A percentile compares a stretch with the other conserved stretches of the same genome.
phyloP scores from a whole-genome alignment of 2,329 filamentous ascomycete genomes.

The Myriosclerotinia scirpicola region DNA sequence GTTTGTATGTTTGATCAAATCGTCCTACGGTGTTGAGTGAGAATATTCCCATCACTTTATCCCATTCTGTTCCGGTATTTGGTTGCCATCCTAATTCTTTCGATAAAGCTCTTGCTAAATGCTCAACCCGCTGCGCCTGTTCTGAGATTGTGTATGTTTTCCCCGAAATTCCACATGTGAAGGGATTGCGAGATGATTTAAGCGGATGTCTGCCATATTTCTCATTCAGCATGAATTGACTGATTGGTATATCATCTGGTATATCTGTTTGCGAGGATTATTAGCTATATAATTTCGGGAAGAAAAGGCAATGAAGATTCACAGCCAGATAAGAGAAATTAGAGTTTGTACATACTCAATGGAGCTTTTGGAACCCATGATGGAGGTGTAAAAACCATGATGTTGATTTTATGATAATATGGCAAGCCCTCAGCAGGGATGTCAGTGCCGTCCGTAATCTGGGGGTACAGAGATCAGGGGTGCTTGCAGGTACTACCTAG shows the following conservation, averaged over 20 bases:
- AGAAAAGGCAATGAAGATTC: neutral
- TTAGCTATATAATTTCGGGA: slow-evolving; percentile 17
- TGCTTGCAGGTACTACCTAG: neutral
- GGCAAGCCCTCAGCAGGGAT: neutral
- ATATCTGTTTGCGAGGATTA: slow-evolving; percentile 25
- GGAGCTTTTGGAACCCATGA: slow-evolving; percentile 61
- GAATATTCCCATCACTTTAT: slow-evolving; percentile 76
- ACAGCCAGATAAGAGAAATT: neutral
- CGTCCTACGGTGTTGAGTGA: slow-evolving; percentile 71
- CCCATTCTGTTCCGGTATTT: slow-evolving; percentile 73
- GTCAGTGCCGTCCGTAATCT: neutral
- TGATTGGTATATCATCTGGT: slow-evolving; percentile 72
- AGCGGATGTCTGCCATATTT: slow-evolving; percentile 65
- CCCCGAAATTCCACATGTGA: slow-evolving; percentile 74
- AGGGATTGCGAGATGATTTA: slow-evolving; percentile 65
- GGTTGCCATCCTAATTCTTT: slow-evolving; percentile 71
- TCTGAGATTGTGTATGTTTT: slow-evolving; percentile 63
- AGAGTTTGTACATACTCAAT: slow-evolving; percentile 46
- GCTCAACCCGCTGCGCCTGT: slow-evolving; percentile 64
- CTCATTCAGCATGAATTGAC: slow-evolving; percentile 76
- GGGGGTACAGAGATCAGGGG: neutral
- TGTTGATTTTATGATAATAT: slow-evolving; percentile 18
- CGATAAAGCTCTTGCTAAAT: slow-evolving; percentile 65
- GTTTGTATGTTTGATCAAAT: neutral
- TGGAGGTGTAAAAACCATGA: slow-evolving; percentile 55